Percentiles rank a stretch among this genome's conserved stretches.
These are phyloP conservation scores for Hymenotorrendiella dingleyae DNA, from an alignment of 2,329 filamentous ascomycete genomes.

Conservation along the genomic window DNA sequence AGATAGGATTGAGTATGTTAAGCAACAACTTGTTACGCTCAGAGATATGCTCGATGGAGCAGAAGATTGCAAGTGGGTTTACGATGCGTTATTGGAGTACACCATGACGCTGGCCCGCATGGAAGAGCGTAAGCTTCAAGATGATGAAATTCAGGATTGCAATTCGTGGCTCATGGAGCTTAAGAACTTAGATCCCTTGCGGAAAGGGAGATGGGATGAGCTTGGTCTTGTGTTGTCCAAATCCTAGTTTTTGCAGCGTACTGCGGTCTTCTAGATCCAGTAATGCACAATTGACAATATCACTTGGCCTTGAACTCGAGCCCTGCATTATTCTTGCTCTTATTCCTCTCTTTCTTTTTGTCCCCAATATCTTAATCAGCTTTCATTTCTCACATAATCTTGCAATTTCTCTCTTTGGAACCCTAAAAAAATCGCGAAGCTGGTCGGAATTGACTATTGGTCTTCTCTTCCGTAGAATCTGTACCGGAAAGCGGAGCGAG, in stretches of 20 bases:
- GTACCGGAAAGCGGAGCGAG: too few species aligned
- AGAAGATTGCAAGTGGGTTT: slow-evolving; percentile 78
- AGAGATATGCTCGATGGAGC: slow-evolving; percentile 59
- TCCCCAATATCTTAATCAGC: too few species aligned
- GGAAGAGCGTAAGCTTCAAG: slow-evolving; percentile 37
- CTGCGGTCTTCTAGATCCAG: too few species aligned
- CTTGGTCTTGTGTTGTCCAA: slow-evolving; percentile 12
- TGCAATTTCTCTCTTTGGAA: too few species aligned
- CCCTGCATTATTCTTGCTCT: too few species aligned
- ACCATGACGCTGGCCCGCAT: slow-evolving; percentile 53
- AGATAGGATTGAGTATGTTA: slow-evolving; percentile 61
- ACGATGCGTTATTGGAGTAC: slow-evolving; percentile 77
- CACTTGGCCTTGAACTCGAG: too few species aligned
- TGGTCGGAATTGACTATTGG: too few species aligned
- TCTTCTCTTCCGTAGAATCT: too few species aligned
- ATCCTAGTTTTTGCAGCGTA: background rate
- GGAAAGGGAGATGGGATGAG: slow-evolving; percentile 31
- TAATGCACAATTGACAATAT: too few species aligned
- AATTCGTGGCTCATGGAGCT: slow-evolving; percentile 28
- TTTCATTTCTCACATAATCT: too few species aligned
- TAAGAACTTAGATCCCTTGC: slow-evolving; percentile 29
- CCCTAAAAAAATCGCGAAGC: too few species aligned
- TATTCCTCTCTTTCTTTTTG: too few species aligned
- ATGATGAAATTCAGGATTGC: slow-evolving; percentile 34
- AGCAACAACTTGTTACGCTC: slow-evolving; percentile 67